phyloP scores from a whole-genome alignment of 2,329 filamentous ascomycete species.

The Aspergillaceae sp. region DNA sequence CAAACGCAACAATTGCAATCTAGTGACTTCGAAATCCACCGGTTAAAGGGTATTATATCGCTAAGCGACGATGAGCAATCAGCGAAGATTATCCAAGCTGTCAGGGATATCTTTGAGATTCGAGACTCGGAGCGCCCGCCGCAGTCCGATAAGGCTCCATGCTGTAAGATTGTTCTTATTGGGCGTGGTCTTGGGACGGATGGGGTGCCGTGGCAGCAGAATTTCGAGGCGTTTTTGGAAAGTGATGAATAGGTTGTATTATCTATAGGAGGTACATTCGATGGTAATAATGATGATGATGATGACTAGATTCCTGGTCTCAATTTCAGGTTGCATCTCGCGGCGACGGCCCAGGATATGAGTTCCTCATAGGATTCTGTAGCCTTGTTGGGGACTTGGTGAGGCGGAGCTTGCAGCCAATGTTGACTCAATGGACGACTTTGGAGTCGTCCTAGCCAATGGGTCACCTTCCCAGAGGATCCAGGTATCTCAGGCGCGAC shows the following conservation, averaged over 20 bases:
- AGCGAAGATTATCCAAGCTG: slow-evolving; percentile 76
- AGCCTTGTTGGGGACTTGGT: no score
- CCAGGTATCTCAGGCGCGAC: no score
- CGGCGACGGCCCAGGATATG: no score
- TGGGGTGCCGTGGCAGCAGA: slow-evolving; percentile 25
- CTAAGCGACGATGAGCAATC: slow-evolving; percentile 49
- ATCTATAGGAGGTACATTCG: not conserved
- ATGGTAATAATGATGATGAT: not conserved
- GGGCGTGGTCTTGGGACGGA: slow-evolving; percentile 33
- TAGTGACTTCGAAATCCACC: slow-evolving; percentile 66
- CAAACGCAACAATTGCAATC: slow-evolving; percentile 13
- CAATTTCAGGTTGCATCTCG: no score
- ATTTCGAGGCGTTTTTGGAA: slow-evolving; percentile 24
- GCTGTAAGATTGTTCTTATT: slow-evolving; percentile 42
- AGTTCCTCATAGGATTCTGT: no score
- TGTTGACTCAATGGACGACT: no score
- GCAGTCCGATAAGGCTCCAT: slow-evolving; percentile 10
- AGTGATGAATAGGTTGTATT: slow-evolving; percentile 1
- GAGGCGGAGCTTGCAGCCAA: no score
- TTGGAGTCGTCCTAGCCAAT: no score
- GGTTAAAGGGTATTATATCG: slow-evolving; percentile 71
- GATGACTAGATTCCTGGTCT: no score
- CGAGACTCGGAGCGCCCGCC: slow-evolving; percentile 47
- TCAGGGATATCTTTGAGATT: slow-evolving; percentile 89
- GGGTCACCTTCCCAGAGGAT: no score